Evolutionary conservation across 192 early-diverging fungal genomes (phyloP).

Genomic region (Linnemannia exigua): DNA sequence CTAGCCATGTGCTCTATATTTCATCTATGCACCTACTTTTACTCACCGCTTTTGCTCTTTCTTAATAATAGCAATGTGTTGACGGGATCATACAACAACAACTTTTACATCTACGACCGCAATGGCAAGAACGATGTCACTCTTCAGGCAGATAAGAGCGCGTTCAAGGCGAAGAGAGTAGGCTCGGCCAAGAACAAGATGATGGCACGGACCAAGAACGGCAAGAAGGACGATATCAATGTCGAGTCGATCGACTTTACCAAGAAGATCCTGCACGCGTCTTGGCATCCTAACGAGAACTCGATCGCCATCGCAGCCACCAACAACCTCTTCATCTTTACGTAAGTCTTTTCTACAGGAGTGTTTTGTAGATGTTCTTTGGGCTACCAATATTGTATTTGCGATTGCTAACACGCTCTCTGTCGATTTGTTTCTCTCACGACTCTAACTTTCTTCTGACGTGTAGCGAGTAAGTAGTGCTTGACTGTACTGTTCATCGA

Average conservation of each 20-base stretch:
- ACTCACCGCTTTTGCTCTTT: background rate
- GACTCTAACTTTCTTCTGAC: background rate
- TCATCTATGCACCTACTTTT: background rate
- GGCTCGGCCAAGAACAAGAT: conserved; percentile 86
- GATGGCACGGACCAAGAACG: conserved; percentile 57
- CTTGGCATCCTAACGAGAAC: conserved; percentile 99
- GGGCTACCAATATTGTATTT: background rate
- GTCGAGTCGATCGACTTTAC: conserved; percentile 92
- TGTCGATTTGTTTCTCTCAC: background rate
- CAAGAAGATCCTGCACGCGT: conserved; percentile 98
- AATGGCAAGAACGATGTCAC: conserved; percentile 84
- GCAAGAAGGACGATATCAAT: conserved; percentile 81
- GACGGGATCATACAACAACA: conserved; percentile 99
- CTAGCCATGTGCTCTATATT: background rate
- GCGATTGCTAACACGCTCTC: background rate
- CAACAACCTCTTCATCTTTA: conserved; percentile 98
- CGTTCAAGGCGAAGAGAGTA: conserved; percentile 95
- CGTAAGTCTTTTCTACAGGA: conserved; percentile 51
- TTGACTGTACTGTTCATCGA: background rate
- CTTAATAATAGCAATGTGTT: conserved; percentile 73
- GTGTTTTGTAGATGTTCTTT: too few species aligned
- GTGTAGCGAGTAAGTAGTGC: conserved; percentile 13
- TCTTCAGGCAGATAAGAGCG: conserved; percentile 98
- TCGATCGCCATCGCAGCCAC: conserved; percentile 98
- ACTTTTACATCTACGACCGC: conserved; percentile 95